phyloP scores from a whole-genome alignment of 306 rosid species.

The Trichosanthes cucumerina region DNA sequence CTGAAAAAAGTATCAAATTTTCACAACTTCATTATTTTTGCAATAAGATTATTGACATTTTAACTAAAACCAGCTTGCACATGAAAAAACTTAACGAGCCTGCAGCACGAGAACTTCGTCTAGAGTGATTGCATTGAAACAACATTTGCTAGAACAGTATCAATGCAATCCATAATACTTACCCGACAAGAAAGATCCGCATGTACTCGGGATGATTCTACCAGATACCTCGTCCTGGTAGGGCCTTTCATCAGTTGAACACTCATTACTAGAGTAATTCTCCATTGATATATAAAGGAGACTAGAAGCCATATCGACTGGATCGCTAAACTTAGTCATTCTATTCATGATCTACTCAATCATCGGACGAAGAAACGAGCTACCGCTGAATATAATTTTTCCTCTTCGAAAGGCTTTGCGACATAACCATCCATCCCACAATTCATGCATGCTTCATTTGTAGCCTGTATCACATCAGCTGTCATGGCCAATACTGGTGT shows the following conservation, averaged over 20 bases:
- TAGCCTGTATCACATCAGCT: constrained; percentile 72
- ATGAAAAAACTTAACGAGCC: not conserved
- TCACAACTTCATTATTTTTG: not conserved
- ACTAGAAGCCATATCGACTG: not conserved
- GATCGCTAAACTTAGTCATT: not conserved
- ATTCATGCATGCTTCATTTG: constrained; percentile 66
- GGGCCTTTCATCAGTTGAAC: not conserved
- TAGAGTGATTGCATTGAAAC: not conserved
- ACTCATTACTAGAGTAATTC: not conserved
- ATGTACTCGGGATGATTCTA: not conserved
- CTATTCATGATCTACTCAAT: not conserved
- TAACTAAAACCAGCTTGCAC: not conserved
- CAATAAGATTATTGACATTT: not conserved
- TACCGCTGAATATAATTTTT: constrained; percentile 58
- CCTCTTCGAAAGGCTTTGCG: constrained; percentile 84
- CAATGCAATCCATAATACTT: not conserved
- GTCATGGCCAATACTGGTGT: constrained; percentile 92
- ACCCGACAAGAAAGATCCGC: not conserved
- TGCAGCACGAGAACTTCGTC: not conserved
- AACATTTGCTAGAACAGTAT: not conserved
- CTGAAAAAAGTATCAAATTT: not conserved
- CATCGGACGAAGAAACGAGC: constrained; percentile 39
- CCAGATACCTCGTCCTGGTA: not conserved
- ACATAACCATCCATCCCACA: constrained; percentile 95
- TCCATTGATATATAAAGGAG: not conserved